Base-by-base conservation (phyloP, 2,329 filamentous ascomycete species). In the Fusarium mundagurra region DNA sequence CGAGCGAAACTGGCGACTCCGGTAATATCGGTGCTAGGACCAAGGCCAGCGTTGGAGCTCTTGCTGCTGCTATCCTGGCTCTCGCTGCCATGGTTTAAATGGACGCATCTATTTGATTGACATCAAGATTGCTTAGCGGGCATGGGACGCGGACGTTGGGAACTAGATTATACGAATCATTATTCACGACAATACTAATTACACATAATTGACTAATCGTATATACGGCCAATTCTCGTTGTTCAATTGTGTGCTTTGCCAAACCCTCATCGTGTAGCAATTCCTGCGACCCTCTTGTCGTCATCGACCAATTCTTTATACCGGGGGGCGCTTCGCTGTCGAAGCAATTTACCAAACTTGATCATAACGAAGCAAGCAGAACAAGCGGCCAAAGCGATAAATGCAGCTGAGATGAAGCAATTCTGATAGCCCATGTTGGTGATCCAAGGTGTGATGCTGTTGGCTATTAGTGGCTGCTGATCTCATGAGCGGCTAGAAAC, bases 371-470 rank as follows among this genome's bases (percentile, higher is more conserved):
- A 78, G 74, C 84, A 82, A 20, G 82, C 83, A 36, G 84, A 75
- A 29, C 83, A 81, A 53, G 83, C 81, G 10, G 79, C 82, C 62
- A 86, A 69, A 1, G 80, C 82, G 67, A 85, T 68, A 14, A 85
- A 84, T 0, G 83, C 85, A 6, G 82, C 78, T 17, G 85, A 82
- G 45, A 86, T 76, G 59, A 83, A 86, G 9, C 84, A 83, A 64
- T 86, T 85, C 47, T 85, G 83, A 34, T 82, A 80, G 0, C 85
- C 85, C 55, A 85, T 76, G 10, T 81, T 75, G 10, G 78, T 81
- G 5, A 86, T 76, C 85, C 85, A 86, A 0, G 85, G 85, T 0
- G 85, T 86, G 34, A 86, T 82, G 22, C 87, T 90, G n/a, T 6
- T 5, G 1, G 16, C 11, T 8, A 39, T 77, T 14, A 78, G 61